Base-by-base conservation (phyloP, 2,329 filamentous ascomycete species). In the Fusarium sp. region DNA sequence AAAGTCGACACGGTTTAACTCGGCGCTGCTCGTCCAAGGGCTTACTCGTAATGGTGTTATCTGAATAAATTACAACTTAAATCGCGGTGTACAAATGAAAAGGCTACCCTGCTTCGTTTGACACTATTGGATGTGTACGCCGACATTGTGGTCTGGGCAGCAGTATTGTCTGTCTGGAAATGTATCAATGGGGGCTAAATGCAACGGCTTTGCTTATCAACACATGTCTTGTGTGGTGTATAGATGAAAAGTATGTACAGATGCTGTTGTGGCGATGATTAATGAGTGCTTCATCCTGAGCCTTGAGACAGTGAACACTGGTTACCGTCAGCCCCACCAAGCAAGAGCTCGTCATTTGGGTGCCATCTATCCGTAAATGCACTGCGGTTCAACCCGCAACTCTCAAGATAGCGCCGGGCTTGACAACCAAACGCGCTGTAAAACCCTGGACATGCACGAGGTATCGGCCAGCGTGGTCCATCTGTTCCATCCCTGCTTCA, bases 381-480 rank as follows among this genome's bases (percentile, higher is more conserved):
- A 80, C 67, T 65, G 73, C 78, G 78, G 78, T 80, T 80, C 77
- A 80, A 78, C 78, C 78, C 78, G 78, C 77, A 77, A 76, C 77
- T 79, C 75, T 78, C 74, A 55, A 75, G 68, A 77, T 78, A 78
- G 76, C 77, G 77, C 73, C 75, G 75, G 73, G 65, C 72, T 65
- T 69, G 67, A 68, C 69, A 73, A 70, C 70, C 74, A 72, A 67
- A 74, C 68, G 71, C 62, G 65, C 68, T 66, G 61, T 65, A 62
- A 72, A 66, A 67, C 74, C 72, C 65, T 65, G 61, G 61, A 63
- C 39, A 66, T 67, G 61, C 70, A 75, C 71, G 70, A 76, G 69
- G 58, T 59, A 55, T 70, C 45, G 54, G 53, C 67, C 48, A 44
- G 50, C 62, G 60, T 51, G 56, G 61, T 65, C 66, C 47, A 56